Evolutionary conservation across 768 basidiomycete species (phyloP).

Genomic region (Nidula microcarpa): DNA sequence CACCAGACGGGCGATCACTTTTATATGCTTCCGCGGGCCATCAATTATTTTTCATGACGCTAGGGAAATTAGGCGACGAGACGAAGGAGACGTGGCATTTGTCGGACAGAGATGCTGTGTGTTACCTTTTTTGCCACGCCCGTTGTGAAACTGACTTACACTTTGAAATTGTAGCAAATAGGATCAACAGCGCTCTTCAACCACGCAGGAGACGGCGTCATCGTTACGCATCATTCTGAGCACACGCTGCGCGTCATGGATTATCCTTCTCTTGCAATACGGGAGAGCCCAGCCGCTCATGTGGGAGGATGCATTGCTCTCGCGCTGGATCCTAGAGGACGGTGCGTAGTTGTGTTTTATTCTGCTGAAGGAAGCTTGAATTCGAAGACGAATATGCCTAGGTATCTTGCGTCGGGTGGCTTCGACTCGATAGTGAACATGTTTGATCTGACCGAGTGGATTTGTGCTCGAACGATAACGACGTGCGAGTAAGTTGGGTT

Average conservation of each 20-base stretch:
- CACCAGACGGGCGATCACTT: slow-evolving; percentile 67
- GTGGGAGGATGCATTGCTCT: slow-evolving; percentile 78
- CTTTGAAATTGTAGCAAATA: slow-evolving; percentile 30
- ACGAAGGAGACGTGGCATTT: slow-evolving; percentile 42
- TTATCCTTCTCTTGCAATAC: slow-evolving; percentile 56
- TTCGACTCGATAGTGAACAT: slow-evolving; percentile 81
- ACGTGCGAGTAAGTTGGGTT: slow-evolving; percentile 67
- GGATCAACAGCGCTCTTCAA: slow-evolving; percentile 75
- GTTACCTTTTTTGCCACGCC: too few relatives aligned
- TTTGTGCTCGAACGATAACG: slow-evolving; percentile 71
- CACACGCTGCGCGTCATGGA: slow-evolving; percentile 67
- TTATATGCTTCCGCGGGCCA: slow-evolving; percentile 61
- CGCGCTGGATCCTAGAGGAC: slow-evolving; percentile 77
- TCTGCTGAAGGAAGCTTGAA: too few relatives aligned
- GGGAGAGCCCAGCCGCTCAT: slow-evolving; percentile 69
- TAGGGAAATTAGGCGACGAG: slow-evolving; percentile 50
- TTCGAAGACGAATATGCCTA: slow-evolving; percentile 22
- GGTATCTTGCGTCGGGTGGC: slow-evolving; percentile 78
- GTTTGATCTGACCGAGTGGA: slow-evolving; percentile 79
- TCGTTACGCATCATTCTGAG: slow-evolving; percentile 62
- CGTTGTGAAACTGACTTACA: background rate
- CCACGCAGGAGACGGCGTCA: slow-evolving; percentile 68
- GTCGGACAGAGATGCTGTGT: slow-evolving; percentile 49
- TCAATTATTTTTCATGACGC: slow-evolving; percentile 58
- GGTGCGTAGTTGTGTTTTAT: slow-evolving; percentile 28